Evolutionary conservation across 2,329 filamentous ascomycete genomes (phyloP), one percentile per base, ranked within the genome.

Genomic region (Fusarium xylarioides): DNA sequence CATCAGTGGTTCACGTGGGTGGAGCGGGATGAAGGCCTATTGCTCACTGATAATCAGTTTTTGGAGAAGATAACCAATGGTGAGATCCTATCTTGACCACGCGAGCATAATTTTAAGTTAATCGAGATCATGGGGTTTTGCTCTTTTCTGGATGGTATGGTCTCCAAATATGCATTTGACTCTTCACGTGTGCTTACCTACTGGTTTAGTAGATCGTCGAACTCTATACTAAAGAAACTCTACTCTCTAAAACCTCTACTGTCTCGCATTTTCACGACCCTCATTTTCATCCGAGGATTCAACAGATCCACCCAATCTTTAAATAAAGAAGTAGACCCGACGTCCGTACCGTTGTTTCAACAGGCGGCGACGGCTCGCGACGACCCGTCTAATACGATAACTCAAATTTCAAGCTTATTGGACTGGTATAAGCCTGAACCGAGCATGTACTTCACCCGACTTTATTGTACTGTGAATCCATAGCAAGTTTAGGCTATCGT

Each of bases 341-440:
- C 28, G 50, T 62, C 49, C 67, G 61, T 59, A 56, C 55, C 44
- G 66, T 19, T 43, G 70, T 73, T 74, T 73, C 70, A 74, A 68
- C 46, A 73, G 66, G 67, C 71, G 63, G 54, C 37, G 26, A 35
- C 63, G 57, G 43, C 55, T 56, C 55, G 46, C 46, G 49, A 52
- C n/a, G 38, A 58, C 53, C 70, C 56, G 53, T 42, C 46, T 23
- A 35, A 35, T 58, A 21, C n/a, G 50, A 57, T 49, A 46, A 35
- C 49, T 44, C 44, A 58, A 26, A 47, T 44, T 38, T 26, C n/a
- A 40, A 23, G 37, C n/a, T 49, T 37, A 37, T 11, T 34, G 35
- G 21, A 37, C 7, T 34, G 35, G 23, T 35, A 52, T n/a, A 52
- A 44, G n/a, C 16, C 18, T 34, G 38, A 40, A 40, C 23, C 38